Percentiles rank a stretch among this genome's conserved stretches.
phyloP scores from a whole-genome alignment of 768 basidiomycete species.

The Auricularia cornea region DNA sequence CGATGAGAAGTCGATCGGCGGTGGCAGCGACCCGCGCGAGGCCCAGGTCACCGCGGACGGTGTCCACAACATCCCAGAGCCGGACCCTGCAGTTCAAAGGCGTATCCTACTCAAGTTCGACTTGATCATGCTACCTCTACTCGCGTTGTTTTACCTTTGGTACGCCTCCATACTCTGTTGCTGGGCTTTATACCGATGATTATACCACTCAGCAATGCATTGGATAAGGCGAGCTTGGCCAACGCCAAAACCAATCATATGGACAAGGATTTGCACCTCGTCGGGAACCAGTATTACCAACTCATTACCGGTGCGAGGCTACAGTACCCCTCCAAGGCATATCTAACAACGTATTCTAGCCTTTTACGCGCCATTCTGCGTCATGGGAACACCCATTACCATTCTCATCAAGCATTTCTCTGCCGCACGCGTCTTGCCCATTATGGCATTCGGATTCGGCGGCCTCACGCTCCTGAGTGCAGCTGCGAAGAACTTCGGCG shows the following conservation, averaged over 20 bases:
- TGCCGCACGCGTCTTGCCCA: slow-evolving; percentile 37
- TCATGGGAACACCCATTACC: slow-evolving; percentile 42
- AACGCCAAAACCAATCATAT: slow-evolving; percentile 47
- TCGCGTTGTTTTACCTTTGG: slow-evolving; percentile 30
- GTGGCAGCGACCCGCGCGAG: no score
- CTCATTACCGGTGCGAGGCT: slow-evolving; percentile 37
- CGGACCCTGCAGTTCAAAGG: slow-evolving; percentile 4
- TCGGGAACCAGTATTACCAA: slow-evolving; percentile 43
- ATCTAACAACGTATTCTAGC: slow-evolving; percentile 30
- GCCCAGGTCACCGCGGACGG: neutral
- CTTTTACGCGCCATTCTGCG: slow-evolving; percentile 15
- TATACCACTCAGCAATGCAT: slow-evolving; percentile 27
- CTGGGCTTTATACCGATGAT: neutral
- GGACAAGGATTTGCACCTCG: slow-evolving; percentile 32
- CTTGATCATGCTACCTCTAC: slow-evolving; percentile 32
- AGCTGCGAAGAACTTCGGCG: slow-evolving; percentile 38
- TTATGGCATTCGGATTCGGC: slow-evolving; percentile 45
- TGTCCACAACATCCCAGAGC: neutral
- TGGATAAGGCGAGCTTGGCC: slow-evolving; percentile 42
- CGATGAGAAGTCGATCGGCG: no score
- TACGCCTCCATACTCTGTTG: slow-evolving; percentile 9
- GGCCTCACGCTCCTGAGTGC: slow-evolving; percentile 37
- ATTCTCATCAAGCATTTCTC: slow-evolving; percentile 41
- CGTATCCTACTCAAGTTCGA: slow-evolving; percentile 34
- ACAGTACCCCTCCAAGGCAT: no score